These are phyloP conservation scores for Trypanosoma avium DNA, from an alignment of 208 protist genomes.

Conservation along the genomic window DNA sequence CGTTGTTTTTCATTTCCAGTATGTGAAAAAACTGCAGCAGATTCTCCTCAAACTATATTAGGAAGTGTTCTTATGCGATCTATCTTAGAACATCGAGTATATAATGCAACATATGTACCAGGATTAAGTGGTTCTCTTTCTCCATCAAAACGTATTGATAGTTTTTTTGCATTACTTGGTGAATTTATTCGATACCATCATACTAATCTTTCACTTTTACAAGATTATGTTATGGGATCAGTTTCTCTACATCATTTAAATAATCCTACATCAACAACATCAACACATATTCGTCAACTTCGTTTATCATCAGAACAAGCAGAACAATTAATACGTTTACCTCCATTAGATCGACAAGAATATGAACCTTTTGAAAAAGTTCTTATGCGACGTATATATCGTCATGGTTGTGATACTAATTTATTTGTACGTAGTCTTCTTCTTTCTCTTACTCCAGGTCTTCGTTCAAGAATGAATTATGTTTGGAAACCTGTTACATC, in stretches of 20 bases:
- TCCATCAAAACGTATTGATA: constrained; percentile 54
- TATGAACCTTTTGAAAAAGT: constrained; percentile 73
- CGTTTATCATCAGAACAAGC: constrained; percentile 29
- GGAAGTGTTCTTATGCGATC: constrained; percentile 44
- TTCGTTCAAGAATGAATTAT: constrained; percentile 74
- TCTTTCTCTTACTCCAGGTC: constrained; percentile 69
- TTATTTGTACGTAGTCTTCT: constrained; percentile 63
- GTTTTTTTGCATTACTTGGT: constrained; percentile 51
- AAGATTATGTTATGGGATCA: constrained; percentile 41
- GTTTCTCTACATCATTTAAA: constrained; percentile 49
- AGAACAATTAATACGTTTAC: constrained; percentile 40
- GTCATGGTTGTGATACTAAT: constrained; percentile 53
- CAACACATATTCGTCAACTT: constrained; percentile 18
- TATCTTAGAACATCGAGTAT: constrained; percentile 65
- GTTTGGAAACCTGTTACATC: constrained; percentile 33
- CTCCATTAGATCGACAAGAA: constrained; percentile 67
- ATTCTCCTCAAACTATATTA: constrained; percentile 42
- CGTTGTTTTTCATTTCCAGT: constrained; percentile 55
- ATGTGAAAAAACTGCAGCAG: constrained; percentile 3
- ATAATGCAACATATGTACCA: constrained; percentile 74
- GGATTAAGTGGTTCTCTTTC: constrained; percentile 53
- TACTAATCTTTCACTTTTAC: constrained; percentile 47
- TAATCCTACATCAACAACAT: constrained; percentile 14
- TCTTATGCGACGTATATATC: constrained; percentile 56
- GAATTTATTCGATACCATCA: constrained; percentile 75